A percentile compares a stretch with the other conserved stretches of the same genome.
Conservation (phyloP, 768 basidiomycete species). For the Austroboletus festivus region DNA sequence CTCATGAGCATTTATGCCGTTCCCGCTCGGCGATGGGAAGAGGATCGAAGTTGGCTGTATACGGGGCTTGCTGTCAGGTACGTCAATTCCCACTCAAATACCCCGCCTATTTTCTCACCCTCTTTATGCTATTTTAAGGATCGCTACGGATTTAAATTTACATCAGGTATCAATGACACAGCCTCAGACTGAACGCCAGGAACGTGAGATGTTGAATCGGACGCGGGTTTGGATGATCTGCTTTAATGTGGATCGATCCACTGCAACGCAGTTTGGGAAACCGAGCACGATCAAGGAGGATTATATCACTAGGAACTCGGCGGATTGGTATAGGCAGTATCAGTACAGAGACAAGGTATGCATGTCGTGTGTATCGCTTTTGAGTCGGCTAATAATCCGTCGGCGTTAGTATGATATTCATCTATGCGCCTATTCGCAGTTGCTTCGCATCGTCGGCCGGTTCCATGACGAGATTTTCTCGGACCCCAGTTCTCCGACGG, state of each 20-base stretch:
- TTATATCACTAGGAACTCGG: slow-evolving; percentile 66
- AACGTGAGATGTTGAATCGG: slow-evolving; percentile 81
- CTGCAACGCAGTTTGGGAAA: slow-evolving; percentile 86
- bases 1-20: slow-evolving; percentile 81
- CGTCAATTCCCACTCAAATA: background rate
- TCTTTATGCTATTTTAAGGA: slow-evolving; percentile 35
- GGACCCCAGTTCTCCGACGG: slow-evolving; percentile 61
- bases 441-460: slow-evolving; percentile 65
- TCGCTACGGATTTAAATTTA: slow-evolving; percentile 87
- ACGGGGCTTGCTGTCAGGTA: slow-evolving; percentile 83
- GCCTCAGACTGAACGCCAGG: slow-evolving; percentile 69
- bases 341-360: slow-evolving; percentile 55
- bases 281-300: slow-evolving; percentile 87
- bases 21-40: slow-evolving; percentile 82
- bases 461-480: slow-evolving; percentile 80
- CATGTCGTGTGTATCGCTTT: slow-evolving; percentile 5
- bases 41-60: slow-evolving; percentile 87
- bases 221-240: slow-evolving; percentile 89
- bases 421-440: slow-evolving; percentile 66
- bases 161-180: slow-evolving; percentile 62
- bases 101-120: background rate
- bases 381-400: background rate
- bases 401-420: slow-evolving; percentile 83
- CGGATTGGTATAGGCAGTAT: slow-evolving; percentile 74
- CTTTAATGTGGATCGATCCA: slow-evolving; percentile 84